Evolutionary conservation across 2,329 filamentous ascomycete species (phyloP).

Genomic region (Monilinia laxa): DNA sequence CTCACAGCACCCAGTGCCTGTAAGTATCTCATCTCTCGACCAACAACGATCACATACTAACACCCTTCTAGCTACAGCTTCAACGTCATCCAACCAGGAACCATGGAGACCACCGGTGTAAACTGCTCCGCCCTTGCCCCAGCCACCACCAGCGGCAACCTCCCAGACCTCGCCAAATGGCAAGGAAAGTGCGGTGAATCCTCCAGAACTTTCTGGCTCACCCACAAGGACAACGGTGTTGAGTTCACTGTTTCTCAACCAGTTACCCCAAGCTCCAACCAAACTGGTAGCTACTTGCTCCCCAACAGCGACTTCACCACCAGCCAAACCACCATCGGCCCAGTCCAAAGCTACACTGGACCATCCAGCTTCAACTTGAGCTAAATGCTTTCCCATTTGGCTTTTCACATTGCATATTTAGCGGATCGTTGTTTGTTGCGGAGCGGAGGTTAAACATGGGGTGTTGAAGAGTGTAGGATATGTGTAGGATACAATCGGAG

Average conservation of each 20-base stretch:
- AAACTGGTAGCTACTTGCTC: background rate
- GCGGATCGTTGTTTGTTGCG: background rate
- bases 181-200: background rate
- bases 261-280: background rate
- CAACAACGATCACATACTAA: background rate
- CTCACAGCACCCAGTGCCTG: background rate
- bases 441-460: too few species aligned
- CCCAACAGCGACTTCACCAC: background rate
- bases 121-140: background rate
- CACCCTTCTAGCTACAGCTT: background rate
- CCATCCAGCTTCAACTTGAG: background rate
- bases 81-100: background rate
- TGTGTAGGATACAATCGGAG: too few species aligned
- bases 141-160: too few species aligned
- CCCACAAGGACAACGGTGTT: background rate
- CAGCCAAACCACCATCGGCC: rapidly evolving
- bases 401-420: background rate
- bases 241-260: background rate
- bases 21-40: background rate
- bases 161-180: background rate
- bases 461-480: too few species aligned
- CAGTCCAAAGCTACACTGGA: background rate
- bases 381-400: background rate
- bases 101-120: background rate
- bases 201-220: background rate